phyloP scores from a whole-genome alignment of 352 stramenopile genomes.

The Phytophthora cactorum region DNA sequence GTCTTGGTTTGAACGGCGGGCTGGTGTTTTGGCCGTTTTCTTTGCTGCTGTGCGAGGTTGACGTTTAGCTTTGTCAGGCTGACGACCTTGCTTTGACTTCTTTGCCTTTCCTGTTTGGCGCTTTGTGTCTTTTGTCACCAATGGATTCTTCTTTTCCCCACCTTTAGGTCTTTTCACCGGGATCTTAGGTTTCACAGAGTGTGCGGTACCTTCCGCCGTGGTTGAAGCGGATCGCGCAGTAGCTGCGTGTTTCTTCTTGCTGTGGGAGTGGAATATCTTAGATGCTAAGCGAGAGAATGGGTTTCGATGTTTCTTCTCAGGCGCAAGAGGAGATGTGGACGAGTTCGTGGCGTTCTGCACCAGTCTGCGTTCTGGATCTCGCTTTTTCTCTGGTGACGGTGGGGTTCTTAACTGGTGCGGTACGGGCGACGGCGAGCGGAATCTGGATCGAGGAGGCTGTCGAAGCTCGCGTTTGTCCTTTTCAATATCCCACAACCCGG shows the following conservation, averaged over 20 bases:
- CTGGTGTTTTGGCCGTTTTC: constrained; percentile 8
- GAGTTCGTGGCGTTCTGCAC: background rate
- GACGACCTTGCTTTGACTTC: constrained; percentile 7
- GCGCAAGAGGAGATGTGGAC: background rate
- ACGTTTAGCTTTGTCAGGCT: constrained; percentile 8
- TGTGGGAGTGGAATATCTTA: constrained; percentile 36
- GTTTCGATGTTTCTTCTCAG: constrained; percentile 29
- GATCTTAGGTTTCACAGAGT: constrained; percentile 2
- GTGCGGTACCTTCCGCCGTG: background rate
- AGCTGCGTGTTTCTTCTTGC: constrained; percentile 27
- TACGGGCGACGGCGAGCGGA: constrained; percentile 29
- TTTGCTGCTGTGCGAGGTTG: constrained; percentile 4
- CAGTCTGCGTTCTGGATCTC: constrained; percentile 24
- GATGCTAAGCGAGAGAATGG: constrained; percentile 42
- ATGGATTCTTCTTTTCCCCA: constrained; percentile 8
- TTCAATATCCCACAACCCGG: constrained; percentile 35
- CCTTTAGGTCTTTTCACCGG: constrained; percentile 11
- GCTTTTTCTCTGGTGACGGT: constrained; percentile 36
- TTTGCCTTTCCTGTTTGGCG: constrained; percentile 5
- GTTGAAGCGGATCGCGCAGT: constrained; percentile 7
- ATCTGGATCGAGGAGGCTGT: constrained; percentile 9
- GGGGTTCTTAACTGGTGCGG: constrained; percentile 5
- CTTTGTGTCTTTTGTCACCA: constrained; percentile 11
- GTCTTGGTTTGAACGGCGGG: constrained; percentile 7
- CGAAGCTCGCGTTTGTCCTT: constrained; percentile 41